Conservation (phyloP, 208 protist genomes). For the Trypanosoma caninum region DNA sequence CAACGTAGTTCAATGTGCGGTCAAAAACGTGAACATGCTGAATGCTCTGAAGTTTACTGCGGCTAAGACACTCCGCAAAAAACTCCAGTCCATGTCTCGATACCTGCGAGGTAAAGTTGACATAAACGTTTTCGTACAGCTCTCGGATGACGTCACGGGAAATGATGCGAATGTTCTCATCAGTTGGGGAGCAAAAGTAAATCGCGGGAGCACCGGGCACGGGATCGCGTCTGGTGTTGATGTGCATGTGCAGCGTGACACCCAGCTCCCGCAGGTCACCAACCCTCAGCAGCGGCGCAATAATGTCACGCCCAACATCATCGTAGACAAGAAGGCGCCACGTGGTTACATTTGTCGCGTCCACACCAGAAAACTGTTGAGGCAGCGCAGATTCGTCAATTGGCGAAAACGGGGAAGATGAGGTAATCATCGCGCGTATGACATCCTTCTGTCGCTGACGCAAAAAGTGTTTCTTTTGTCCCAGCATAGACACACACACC, state of each 20-base stretch:
- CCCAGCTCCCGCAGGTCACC: constrained; percentile 82
- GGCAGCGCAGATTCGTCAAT: constrained; percentile 30
- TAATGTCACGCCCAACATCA: constrained; percentile 81
- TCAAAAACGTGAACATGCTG: constrained; percentile 82
- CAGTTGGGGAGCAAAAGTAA: constrained; percentile 88
- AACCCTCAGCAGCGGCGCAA: constrained; percentile 86
- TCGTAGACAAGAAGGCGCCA: constrained; percentile 91
- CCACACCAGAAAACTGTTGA: not conserved
- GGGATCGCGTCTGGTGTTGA: constrained; percentile 71
- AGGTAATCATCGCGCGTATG: constrained; percentile 67
- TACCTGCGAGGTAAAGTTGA: constrained; percentile 86
- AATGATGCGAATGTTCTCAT: constrained; percentile 78
- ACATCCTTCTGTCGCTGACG: constrained; percentile 66
- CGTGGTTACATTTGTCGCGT: constrained; percentile 31
- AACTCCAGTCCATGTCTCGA: constrained; percentile 60
- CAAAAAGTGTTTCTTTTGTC: constrained; percentile 47
- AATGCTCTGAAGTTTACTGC: constrained; percentile 51
- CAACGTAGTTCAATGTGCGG: constrained; percentile 83
- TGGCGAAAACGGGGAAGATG: constrained; percentile 50
- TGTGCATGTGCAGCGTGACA: constrained; percentile 89
- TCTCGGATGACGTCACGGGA: constrained; percentile 63
- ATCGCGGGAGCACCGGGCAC: constrained; percentile 87
- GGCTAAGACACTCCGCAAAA: constrained; percentile 58
- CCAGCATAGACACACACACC: constrained; percentile 13
- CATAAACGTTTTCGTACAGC: constrained; percentile 86